Evolutionary conservation across 2,329 filamentous ascomycete genomes (phyloP).

Genomic region (Trichophyton rubrum): DNA sequence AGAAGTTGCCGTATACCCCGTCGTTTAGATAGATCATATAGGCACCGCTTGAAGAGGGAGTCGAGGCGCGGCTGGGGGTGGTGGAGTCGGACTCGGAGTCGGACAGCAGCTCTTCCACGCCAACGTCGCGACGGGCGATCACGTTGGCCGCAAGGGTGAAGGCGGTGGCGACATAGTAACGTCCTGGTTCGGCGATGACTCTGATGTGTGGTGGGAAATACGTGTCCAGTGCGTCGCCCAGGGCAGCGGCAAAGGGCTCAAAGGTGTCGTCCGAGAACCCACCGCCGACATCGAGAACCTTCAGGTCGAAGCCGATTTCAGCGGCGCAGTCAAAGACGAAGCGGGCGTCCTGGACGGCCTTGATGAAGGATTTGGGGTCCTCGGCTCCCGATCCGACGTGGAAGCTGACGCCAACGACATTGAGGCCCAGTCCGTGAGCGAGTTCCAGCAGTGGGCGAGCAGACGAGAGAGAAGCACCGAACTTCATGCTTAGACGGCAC

Average conservation of each 20-base stretch:
- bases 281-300: slow-evolving; percentile 85
- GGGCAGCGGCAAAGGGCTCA: slow-evolving; percentile 72
- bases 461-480: slow-evolving; percentile 77
- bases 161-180: slow-evolving; percentile 86
- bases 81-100: slow-evolving; percentile 38
- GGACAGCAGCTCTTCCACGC: slow-evolving; percentile 7
- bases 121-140: slow-evolving; percentile 81
- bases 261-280: slow-evolving; percentile 88
- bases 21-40: slow-evolving; percentile 99
- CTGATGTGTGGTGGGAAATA: slow-evolving; percentile 76
- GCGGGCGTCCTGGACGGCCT: slow-evolving; percentile 81
- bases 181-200: slow-evolving; percentile 89
- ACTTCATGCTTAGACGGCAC: slow-evolving; percentile 94
- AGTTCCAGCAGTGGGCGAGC: slow-evolving; percentile 65
- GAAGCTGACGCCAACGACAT: slow-evolving; percentile 92
- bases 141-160: slow-evolving; percentile 94
- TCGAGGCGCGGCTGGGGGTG: slow-evolving; percentile 3
- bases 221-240: slow-evolving; percentile 67
- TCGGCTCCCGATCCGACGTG: slow-evolving; percentile 94
- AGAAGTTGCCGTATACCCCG: slow-evolving; percentile 96
- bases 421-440: slow-evolving; percentile 70
- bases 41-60: slow-evolving; percentile 40
- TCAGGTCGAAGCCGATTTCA: slow-evolving; percentile 63
- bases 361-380: slow-evolving; percentile 80
- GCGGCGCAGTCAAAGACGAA: slow-evolving; percentile 76